These are phyloP conservation scores for Gypsophila paniculata DNA, from an alignment of 179 eudicot genomes.

Conservation along the genomic window DNA sequence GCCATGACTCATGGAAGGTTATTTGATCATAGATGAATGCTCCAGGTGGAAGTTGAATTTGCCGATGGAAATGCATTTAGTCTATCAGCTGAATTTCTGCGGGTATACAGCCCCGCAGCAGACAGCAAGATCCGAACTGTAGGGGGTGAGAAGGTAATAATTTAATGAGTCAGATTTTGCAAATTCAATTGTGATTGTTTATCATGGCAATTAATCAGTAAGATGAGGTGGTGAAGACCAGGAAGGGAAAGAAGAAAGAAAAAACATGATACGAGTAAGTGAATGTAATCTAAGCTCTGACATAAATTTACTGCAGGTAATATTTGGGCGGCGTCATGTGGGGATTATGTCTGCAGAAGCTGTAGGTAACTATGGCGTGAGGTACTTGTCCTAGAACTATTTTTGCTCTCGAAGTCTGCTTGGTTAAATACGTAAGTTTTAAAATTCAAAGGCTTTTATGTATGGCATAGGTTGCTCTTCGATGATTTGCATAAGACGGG, in stretches of 20 bases:
- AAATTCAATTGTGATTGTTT: background rate
- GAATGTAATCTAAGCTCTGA: background rate
- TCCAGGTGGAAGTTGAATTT: conserved; percentile 80
- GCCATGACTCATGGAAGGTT: background rate
- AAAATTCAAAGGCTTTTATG: background rate
- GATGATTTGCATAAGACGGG: conserved; percentile 98
- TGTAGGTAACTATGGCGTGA: conserved; percentile 93
- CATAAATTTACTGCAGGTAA: conserved; percentile 44
- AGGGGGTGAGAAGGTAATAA: conserved; percentile 82
- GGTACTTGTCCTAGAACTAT: conserved; percentile 37
- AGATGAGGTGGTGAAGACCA: background rate
- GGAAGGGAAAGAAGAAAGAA: background rate
- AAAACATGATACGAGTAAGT: background rate
- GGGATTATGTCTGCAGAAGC: conserved; percentile 99
- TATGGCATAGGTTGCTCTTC: conserved; percentile 58
- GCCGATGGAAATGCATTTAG: conserved; percentile 40
- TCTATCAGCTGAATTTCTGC: conserved; percentile 72
- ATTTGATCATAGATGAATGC: conserved; percentile 19
- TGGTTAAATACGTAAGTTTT: too few species aligned
- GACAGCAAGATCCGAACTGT: conserved; percentile 80
- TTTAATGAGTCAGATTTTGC: background rate
- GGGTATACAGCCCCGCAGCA: conserved; percentile 89
- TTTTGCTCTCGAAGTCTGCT: background rate
- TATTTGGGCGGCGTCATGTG: conserved; percentile 76
- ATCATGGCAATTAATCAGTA: background rate